These are phyloP conservation scores for Tripidium arundinaceum DNA, from an alignment of 202 grass and related monocot genomes.

Conservation along the genomic window DNA sequence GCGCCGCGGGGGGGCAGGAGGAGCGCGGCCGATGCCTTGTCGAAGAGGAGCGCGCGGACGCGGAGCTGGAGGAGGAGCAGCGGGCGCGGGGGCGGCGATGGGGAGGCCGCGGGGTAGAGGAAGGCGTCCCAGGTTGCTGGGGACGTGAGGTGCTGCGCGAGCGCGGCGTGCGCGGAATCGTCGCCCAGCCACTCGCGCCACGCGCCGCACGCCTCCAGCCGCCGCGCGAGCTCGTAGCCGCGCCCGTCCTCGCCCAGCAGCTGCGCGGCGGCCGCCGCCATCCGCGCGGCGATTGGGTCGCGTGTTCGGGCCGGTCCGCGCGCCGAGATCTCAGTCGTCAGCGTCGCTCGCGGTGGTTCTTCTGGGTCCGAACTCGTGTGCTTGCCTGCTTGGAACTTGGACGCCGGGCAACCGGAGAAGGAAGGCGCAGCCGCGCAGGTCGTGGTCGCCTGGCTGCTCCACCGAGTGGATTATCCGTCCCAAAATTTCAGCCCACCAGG, in stretches of 20 bases:
- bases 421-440: neutral
- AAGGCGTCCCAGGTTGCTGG: slow-evolving; percentile 73
- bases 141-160: slow-evolving; percentile 58
- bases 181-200: slow-evolving; percentile 96
- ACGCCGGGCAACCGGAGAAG: neutral
- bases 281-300: neutral
- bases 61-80: slow-evolving; percentile 87
- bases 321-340: slow-evolving; percentile 21
- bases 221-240: slow-evolving; percentile 79
- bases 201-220: slow-evolving; percentile 75
- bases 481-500: slow-evolving; percentile 2
- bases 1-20: slow-evolving; percentile 25
- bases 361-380: neutral
- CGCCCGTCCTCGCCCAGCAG: slow-evolving; percentile 87
- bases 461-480: neutral
- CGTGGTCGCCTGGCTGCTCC: neutral
- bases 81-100: slow-evolving; percentile 26
- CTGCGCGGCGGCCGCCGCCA: slow-evolving; percentile 45
- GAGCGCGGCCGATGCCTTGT: slow-evolving; percentile 90
- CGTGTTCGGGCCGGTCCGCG: neutral
- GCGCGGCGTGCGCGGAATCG: slow-evolving; percentile 57
- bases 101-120: slow-evolving; percentile 39
- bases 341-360: neutral
- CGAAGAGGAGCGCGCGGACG: slow-evolving; percentile 86
- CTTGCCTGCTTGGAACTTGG: neutral